Conservation (phyloP, 1,284 basidiomycete species). For the Golubevia sp. region DNA sequence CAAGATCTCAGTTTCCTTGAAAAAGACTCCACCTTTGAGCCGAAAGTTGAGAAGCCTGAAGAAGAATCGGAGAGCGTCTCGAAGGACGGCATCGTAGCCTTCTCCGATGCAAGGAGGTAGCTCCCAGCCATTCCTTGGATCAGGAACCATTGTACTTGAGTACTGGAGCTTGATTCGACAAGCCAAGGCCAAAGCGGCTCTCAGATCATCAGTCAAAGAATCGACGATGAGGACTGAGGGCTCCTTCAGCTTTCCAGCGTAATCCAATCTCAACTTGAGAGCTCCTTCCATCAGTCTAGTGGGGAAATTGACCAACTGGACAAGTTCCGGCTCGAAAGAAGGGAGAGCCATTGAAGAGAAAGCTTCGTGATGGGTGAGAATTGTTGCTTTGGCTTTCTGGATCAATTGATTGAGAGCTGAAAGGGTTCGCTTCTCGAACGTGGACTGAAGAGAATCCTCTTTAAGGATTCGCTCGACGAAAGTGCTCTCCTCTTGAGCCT, state of each 20-base stretch:
- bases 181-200: constrained; percentile 87
- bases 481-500: constrained; percentile 13
- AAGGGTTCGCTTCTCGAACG: constrained; percentile 91
- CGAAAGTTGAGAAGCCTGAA: constrained; percentile 95
- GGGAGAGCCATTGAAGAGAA: constrained; percentile 87
- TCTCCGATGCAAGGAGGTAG: constrained; percentile 83
- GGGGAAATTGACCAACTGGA: constrained; percentile 91
- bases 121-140: constrained; percentile 84
- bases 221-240: constrained; percentile 85
- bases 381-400: constrained; percentile 81
- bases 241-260: constrained; percentile 81
- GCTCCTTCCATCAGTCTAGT: constrained; percentile 91
- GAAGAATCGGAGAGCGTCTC: constrained; percentile 86
- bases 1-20: constrained; percentile 95
- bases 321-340: constrained; percentile 88
- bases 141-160: constrained; percentile 80
- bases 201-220: constrained; percentile 91
- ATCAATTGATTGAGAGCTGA: constrained; percentile 84
- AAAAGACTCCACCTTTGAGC: constrained; percentile 91
- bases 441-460: constrained; percentile 90
- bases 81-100: constrained; percentile 85
- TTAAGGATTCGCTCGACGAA: constrained; percentile 95
- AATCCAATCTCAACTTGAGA: constrained; percentile 84
- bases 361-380: constrained; percentile 75
- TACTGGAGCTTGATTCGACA: constrained; percentile 95